Base-by-base conservation (phyloP, 352 stramenopile species). In the Phytophthora hybrid region DNA sequence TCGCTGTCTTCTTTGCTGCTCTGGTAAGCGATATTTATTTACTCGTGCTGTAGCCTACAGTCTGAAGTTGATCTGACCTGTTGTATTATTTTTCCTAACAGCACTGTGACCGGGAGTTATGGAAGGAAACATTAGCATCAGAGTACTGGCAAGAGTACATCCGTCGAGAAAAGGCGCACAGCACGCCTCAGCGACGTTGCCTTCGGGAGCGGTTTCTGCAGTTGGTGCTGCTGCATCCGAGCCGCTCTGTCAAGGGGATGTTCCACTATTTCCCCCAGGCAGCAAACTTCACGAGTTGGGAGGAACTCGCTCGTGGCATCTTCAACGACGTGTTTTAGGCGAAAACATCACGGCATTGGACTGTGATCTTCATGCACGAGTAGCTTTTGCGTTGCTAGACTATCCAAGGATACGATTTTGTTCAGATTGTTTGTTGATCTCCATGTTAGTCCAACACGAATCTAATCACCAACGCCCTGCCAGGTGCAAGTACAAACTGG, bases 71-170 rank as follows among this genome's bases (percentile, higher is more conserved):
- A 19, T 74, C 62, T 73, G 8, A 73, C 47, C 4, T 69, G 37
- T 56, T 6, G 19, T 51, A 23, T 71, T 54, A 46, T n/a, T 57
- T 26, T 41, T 68, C 13, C 53, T n/a, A 37, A 32, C 65, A 97
- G 90, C 88, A 94, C 63, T 85, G 87, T 21, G 85, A 97, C 66
- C 69, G 52, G 18, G 65, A 82, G 21, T 61, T 97, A 47, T 93
- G 86, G 83, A 85, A 82, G 18, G 66, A 71, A 61, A 84, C 86
- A 26, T 62, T 97, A 23, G 60, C 65, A 2, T 87, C 87, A 11
- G 62, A 81, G 26, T 94, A 96, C 64, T 97, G 90, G 90, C 84
- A 91, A 69, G 32, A 66, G 23, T 95, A 95, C 67, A 83, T 94
- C 26, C 60, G 46, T 26, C 66, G 74, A n/a, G 83, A 92, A 29